Evolutionary conservation across 23 red algal species (phyloP).

Genomic region (Agarophyton chilense): DNA sequence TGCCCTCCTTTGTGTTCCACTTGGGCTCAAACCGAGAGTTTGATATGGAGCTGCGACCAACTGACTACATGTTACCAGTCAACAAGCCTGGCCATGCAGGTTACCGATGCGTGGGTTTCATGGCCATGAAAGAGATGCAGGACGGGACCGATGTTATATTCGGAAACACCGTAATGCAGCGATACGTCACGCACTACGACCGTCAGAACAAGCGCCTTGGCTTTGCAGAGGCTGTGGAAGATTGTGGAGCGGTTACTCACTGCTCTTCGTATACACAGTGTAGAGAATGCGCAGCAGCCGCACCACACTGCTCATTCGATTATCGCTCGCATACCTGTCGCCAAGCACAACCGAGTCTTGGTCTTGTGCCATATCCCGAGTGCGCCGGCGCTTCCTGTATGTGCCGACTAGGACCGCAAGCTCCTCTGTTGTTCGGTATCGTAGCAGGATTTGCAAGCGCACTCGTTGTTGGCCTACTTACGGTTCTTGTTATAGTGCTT

Average conservation of each 20-base stretch:
- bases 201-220: constrained; percentile 75
- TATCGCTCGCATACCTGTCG: constrained; percentile 32
- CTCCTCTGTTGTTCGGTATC: constrained; percentile 40
- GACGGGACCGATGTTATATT: constrained; percentile 76
- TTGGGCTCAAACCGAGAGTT: constrained; percentile 59
- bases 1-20: constrained; percentile 70
- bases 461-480: neutral
- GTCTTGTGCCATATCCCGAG: constrained; percentile 51
- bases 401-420: constrained; percentile 45
- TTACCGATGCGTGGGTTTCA: constrained; percentile 75
- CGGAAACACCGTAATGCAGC: constrained; percentile 87
- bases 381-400: constrained; percentile 42
- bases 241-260: constrained; percentile 34
- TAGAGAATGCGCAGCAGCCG: constrained; percentile 34
- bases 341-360: neutral
- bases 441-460: constrained; percentile 21
- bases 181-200: constrained; percentile 80
- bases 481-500: constrained; percentile 34
- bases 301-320: constrained; percentile 32
- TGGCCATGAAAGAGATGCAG: constrained; percentile 77
- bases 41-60: constrained; percentile 55
- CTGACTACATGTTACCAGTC: constrained; percentile 77
- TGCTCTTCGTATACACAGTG: constrained; percentile 75
- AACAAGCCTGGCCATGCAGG: constrained; percentile 9
- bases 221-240: constrained; percentile 62